Percentiles rank a stretch among this genome's conserved stretches.
These are phyloP conservation scores for Termitomyces sp. DNA, from an alignment of 768 basidiomycete species.

Conservation along the genomic window DNA sequence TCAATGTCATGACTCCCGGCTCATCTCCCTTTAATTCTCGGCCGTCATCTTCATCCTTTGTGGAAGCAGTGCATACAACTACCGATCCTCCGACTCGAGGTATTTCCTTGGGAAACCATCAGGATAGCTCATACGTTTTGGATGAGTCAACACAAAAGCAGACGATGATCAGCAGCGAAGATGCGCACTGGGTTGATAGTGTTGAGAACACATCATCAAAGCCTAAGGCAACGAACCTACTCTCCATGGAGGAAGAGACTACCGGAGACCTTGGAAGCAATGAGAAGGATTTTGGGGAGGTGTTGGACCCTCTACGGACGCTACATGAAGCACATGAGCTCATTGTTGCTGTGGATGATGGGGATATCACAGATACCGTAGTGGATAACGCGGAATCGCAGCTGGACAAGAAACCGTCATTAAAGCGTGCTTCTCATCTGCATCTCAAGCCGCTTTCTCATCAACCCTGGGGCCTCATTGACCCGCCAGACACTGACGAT, in stretches of 20 bases:
- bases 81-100: neutral
- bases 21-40: slow-evolving; percentile 2
- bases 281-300: slow-evolving; percentile 3
- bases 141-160: slow-evolving; percentile 18
- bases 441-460: slow-evolving; percentile 50
- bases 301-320: slow-evolving; percentile 7
- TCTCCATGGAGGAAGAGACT: neutral
- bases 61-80: neutral
- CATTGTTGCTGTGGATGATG: slow-evolving; percentile 18
- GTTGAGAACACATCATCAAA: slow-evolving; percentile 6
- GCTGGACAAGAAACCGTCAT: slow-evolving; percentile 23
- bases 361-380: slow-evolving; percentile 20
- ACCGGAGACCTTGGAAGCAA: neutral
- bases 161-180: slow-evolving; percentile 20
- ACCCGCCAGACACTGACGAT: slow-evolving; percentile 41
- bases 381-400: slow-evolving; percentile 21
- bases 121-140: neutral
- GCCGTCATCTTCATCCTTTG: neutral
- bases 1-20: slow-evolving; percentile 22
- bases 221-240: neutral
- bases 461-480: slow-evolving; percentile 62
- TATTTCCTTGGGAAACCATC: neutral
- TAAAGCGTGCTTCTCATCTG: slow-evolving; percentile 38
- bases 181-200: neutral
- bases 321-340: slow-evolving; percentile 9